Evolutionary conservation across 202 grass and related monocot species (phyloP), one percentile per base, ranked within the genome.

Genomic region (Brachypodium distachyon): DNA sequence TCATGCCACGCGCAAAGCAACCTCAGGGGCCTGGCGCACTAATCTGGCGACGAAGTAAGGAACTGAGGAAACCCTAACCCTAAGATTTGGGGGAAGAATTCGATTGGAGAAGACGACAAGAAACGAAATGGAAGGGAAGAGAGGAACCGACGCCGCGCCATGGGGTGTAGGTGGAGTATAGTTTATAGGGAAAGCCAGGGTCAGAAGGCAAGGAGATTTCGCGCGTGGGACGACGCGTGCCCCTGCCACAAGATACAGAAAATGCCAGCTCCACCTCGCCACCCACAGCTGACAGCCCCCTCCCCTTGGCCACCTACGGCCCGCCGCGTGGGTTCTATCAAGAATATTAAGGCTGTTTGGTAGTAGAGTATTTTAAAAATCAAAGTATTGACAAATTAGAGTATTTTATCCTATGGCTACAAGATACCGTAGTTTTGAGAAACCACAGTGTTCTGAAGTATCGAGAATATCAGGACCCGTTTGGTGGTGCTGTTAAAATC

Each of bases 11-110:
- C 39, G 38, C 47, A 21, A 59, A 6, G 29, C 29, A 5, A 32
- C 16, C 47, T 43, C 31, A 38, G 10, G 22, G 13, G 12, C 42
- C 31, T 10, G 85, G 81, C 54, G 83, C 76, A 29, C 76, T 83
- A 40, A 74, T 69, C 49, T 61, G 72, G 52, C 81, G 41, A 61
- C 33, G 40, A 70, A 86, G 28, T 10, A 75, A 63, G 48, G 80
- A 61, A 83, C 81, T 39, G 77, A 77, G 33, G 78, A 83, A 80
- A 85, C 77, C 70, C 76, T 77, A 78, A 84, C 81, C 44, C 72
- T 80, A 81, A 68, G 62, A 81, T 62, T 55, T 77, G 78, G 67
- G 60, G 60, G 64, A 44, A 42, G 9, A 9, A 72, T 49, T 64
- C 29, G 43, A 48, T 31, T 67, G 53, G 9, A 76, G 57, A 27